Base-by-base conservation (phyloP, 2,329 filamentous ascomycete species). In the Chaetomium globosum region DNA sequence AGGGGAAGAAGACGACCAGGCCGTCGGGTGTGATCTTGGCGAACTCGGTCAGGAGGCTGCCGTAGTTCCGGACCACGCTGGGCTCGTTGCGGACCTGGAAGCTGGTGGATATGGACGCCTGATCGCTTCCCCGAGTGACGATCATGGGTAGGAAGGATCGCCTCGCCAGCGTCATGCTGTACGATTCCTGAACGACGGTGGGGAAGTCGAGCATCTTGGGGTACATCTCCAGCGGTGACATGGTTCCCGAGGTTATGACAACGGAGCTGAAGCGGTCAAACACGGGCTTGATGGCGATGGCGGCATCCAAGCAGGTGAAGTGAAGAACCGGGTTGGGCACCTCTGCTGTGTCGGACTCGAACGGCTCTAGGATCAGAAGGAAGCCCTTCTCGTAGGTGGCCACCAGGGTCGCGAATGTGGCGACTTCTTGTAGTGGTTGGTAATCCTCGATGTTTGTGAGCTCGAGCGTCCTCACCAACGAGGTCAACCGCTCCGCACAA, bases 1-100 rank as follows among this genome's bases (percentile, higher is more conserved):
- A 97, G 0, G 95, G 96, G 76, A 99, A 99, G 82, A 99, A 99
- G 48, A 99, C 95, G n/a, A 99, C 95, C 77, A 99, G 89, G 36
- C 95, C 95, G 73, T 99, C 95, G 0, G 95, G 96, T 0, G 95
- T 99, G 69, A 98, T 89, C 76, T 94, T 96, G 61, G 93, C 91
- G 75, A 99, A 98, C 75, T 99, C 95, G 8, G 93, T 95, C 36
- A 99, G 82, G 1, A 99, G 83, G 69, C 89, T 95, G 53, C 95
- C 96, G 72, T 97, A 99, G 76, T 99, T 99, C 56, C 95, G 88
- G 31, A 99, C 93, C n/a, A 98, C 94, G 68, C 91, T 92, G 0
- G 93, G 93, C 73, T 99, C 96, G 74, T 97, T 97, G 69, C 95
- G 89, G 71, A 97, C 93, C 73, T 97, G 91, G 76, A 99, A 99